These are phyloP conservation scores for Rhodocollybia butyracea DNA, from an alignment of 768 basidiomycete species.

Conservation along the genomic window DNA sequence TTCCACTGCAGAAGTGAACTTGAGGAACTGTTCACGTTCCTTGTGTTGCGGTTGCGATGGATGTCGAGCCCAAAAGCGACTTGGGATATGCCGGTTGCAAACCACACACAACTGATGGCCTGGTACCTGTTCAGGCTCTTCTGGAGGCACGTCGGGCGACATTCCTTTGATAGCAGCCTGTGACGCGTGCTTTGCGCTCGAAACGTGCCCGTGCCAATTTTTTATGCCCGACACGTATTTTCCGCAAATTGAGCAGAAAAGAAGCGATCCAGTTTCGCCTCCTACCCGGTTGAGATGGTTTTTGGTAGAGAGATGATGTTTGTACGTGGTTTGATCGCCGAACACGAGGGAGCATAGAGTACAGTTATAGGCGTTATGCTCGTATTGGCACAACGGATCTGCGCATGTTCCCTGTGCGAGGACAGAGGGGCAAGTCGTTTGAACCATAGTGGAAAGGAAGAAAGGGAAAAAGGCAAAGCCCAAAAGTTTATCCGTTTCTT, in stretches of 20 bases:
- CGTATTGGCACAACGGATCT: conserved; percentile 9
- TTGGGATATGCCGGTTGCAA: conserved; percentile 18
- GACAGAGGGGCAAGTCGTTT: conserved; percentile 12
- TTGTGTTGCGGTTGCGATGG: conserved; percentile 17
- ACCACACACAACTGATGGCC: conserved; percentile 17
- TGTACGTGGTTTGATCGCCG: conserved; percentile 5
- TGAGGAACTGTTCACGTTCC: conserved; percentile 20
- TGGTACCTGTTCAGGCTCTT: conserved; percentile 10
- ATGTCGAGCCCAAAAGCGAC: conserved; percentile 8
- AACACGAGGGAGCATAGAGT: conserved; percentile 18
- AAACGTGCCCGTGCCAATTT: conserved; percentile 18
- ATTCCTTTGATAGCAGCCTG: conserved; percentile 10
- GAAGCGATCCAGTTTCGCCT: neutral
- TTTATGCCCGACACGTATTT: conserved; percentile 2
- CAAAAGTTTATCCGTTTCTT: too few relatives aligned
- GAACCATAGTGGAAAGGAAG: neutral
- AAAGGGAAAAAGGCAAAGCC: neutral
- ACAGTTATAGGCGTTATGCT: conserved; percentile 20
- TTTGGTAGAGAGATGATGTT: conserved; percentile 14
- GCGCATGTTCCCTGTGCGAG: conserved; percentile 15
- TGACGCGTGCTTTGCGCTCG: conserved; percentile 9
- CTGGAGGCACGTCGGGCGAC: conserved; percentile 15
- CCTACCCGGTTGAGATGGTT: conserved; percentile 10
- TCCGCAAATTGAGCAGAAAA: conserved; percentile 12
- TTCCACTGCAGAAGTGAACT: conserved; percentile 24